Evolutionary conservation across 345 rosid species (phyloP).

Genomic region (Syzygium aqueum): DNA sequence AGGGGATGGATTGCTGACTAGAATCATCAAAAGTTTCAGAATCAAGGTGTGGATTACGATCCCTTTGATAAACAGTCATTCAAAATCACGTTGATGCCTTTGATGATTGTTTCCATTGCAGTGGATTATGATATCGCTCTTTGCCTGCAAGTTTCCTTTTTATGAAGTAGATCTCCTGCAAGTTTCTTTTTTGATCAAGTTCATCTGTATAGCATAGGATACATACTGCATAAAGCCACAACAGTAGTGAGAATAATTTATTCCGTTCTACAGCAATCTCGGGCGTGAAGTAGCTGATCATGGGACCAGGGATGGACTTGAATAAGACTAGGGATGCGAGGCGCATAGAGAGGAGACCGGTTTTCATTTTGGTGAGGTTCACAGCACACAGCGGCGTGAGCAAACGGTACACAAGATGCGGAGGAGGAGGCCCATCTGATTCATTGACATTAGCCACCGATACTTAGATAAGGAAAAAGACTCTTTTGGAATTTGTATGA

Average conservation of each 20-base stretch:
- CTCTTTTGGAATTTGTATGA: background rate
- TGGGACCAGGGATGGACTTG: background rate
- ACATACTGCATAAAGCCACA: background rate
- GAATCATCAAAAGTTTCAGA: slow-evolving; percentile 55
- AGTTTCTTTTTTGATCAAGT: background rate
- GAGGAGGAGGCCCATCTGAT: background rate
- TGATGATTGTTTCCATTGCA: background rate
- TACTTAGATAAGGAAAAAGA: background rate
- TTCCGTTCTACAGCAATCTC: background rate
- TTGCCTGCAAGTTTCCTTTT: background rate
- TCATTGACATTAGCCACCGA: background rate
- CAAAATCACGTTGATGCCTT: background rate
- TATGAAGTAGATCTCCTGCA: background rate
- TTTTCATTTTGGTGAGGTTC: background rate
- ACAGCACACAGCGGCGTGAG: accelerated
- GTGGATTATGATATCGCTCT: background rate
- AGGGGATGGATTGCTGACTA: slow-evolving; percentile 67
- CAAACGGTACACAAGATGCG: background rate
- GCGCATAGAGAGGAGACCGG: background rate
- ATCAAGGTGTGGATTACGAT: slow-evolving; percentile 16
- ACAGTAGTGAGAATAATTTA: accelerated
- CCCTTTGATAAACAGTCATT: background rate
- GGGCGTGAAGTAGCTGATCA: background rate
- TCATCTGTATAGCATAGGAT: background rate
- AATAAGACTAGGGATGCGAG: background rate